These are phyloP conservation scores for Serendipita sp. DNA, from an alignment of 768 basidiomycete species.

Conservation along the genomic window DNA sequence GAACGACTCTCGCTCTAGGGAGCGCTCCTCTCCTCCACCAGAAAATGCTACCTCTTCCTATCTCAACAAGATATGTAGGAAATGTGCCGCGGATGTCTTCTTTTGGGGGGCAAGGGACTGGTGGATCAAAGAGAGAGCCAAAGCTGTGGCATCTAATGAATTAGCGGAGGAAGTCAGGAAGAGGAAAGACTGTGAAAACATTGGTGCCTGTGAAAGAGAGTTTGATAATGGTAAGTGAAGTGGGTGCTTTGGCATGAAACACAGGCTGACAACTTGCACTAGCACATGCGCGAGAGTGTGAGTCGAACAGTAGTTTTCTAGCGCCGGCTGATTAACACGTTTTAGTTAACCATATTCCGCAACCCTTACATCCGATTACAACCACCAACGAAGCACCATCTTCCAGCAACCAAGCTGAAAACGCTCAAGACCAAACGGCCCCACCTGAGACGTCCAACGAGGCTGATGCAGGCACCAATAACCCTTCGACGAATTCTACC, in stretches of 20 bases:
- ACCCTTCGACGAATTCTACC: no score
- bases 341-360: constrained; percentile 27
- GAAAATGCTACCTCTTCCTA: background rate
- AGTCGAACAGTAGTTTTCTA: constrained; percentile 18
- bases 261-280: constrained; percentile 10
- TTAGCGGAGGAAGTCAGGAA: constrained; percentile 37
- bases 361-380: background rate
- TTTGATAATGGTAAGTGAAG: constrained; percentile 47
- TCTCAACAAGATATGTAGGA: constrained; percentile 38
- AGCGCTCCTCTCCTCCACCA: background rate
- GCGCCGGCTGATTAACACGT: constrained; percentile 4
- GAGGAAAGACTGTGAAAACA: constrained; percentile 56
- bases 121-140: constrained; percentile 68
- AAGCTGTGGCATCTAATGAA: constrained; percentile 28
- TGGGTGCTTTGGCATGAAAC: constrained; percentile 9
- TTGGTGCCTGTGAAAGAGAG: constrained; percentile 42
- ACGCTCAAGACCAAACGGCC: background rate
- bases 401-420: background rate
- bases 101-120: constrained; percentile 64
- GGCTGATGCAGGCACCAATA: no score
- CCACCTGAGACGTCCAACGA: background rate
- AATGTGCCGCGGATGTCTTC: constrained; percentile 60
- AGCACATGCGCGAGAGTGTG: constrained; percentile 70
- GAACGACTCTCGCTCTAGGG: background rate
- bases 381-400: background rate